Evolutionary conservation across 2,329 filamentous ascomycete genomes (phyloP).

Genomic region (Scleromitrula shiraiana): DNA sequence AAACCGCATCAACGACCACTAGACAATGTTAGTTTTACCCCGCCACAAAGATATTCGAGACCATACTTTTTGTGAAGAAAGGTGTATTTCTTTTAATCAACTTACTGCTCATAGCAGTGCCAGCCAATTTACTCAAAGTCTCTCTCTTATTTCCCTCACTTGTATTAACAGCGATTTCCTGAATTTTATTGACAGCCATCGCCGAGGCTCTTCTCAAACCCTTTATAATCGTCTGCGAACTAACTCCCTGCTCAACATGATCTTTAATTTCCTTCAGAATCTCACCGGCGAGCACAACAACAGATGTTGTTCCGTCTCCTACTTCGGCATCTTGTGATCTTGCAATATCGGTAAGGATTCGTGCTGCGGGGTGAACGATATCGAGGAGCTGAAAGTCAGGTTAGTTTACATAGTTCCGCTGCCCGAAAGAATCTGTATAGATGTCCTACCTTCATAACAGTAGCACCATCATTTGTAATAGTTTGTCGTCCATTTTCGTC

Average conservation of each 20-base stretch:
- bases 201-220: conserved; percentile 77
- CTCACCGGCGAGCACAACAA: conserved; percentile 95
- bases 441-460: conserved; percentile 82
- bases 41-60: not conserved
- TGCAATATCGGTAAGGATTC: conserved; percentile 96
- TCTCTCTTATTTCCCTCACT: conserved; percentile 77
- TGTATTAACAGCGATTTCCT: conserved; percentile 88
- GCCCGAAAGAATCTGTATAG: not conserved
- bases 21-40: conserved; percentile 25
- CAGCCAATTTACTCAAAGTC: conserved; percentile 81
- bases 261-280: conserved; percentile 96
- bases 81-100: conserved; percentile 93
- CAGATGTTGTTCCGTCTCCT: conserved; percentile 93
- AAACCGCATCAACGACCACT: conserved; percentile 97
- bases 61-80: conserved; percentile 94
- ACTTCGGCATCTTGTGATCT: conserved; percentile 99
- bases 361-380: conserved; percentile 93
- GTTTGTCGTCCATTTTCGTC: conserved; percentile 94
- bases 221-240: conserved; percentile 96
- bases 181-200: conserved; percentile 97
- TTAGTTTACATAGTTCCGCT: conserved; percentile 5
- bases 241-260: conserved; percentile 92
- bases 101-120: conserved; percentile 98
- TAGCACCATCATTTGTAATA: conserved; percentile 98
- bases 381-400: conserved; percentile 66